Base-by-base conservation (phyloP, 257 asterid genomes). In the Primulina huaijiensis region DNA sequence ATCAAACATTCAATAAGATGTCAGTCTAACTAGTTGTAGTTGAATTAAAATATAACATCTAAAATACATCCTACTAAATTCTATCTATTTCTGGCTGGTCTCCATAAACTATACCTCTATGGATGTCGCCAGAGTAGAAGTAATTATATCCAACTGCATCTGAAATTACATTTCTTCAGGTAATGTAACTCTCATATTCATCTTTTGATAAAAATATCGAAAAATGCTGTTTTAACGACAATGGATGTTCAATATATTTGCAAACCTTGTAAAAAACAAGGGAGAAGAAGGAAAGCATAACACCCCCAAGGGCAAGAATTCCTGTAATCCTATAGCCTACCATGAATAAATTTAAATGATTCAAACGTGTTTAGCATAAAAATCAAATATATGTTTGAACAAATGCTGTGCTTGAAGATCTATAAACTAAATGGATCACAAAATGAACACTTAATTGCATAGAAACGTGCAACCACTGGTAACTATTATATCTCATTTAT, bases 61-160 rank as follows among this genome's bases (percentile, higher is more conserved):
- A 19, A 68, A 56, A 74, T 8, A 56, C 33, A 40, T 25, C 17
- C 55, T 14, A 75, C 29, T 43, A 64, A 74, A 50, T 59, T 55
- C 50, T 77, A 94, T 97, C 96, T 91, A 72, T 94, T 94, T 81
- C 99, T 85, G 30, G 92, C 77, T 88, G 97, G 76, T 94, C 96
- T 56, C 99, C 97, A 60, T 86, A 94, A 53, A 89, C 84, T 68
- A 94, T 75, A 69, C 95, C 92, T 81, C 99, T 83, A 58, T 80
- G 93, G 12, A 91, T 88, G 71, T 90, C 86, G 10, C 73, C 78
- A 37, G 97, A 94, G 77, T 69, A 81, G 86, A 91, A 94, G 82
- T 94, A 94, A 68, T 82, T 76, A 80, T 94, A 94, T 59, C 96
- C 99, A 82, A 91, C 99, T 94, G 96, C 82, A 82, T 29, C 2